Evolutionary conservation across 305 asterid species (phyloP).

Genomic region (Plantago lanceolata): DNA sequence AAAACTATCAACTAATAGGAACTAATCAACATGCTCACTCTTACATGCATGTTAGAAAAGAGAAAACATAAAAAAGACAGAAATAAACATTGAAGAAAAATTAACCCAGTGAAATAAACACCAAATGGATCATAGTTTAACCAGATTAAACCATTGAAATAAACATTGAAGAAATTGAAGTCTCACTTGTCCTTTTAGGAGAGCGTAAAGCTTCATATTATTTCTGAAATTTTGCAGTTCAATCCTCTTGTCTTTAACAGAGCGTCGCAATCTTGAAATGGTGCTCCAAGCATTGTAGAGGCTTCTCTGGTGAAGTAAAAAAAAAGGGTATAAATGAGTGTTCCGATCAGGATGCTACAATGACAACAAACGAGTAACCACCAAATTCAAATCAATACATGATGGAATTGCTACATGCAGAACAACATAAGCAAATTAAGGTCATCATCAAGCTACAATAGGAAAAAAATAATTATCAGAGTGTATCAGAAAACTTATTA

Average conservation of each 20-base stretch:
- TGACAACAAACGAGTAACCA: conserved; percentile 10
- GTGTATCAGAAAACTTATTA: too few species aligned
- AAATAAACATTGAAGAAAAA: neutral
- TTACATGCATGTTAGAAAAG: neutral
- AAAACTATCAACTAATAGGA: neutral
- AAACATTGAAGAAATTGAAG: neutral
- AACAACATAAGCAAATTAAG: too few species aligned
- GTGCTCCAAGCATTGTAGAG: conserved; percentile 70
- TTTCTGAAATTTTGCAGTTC: conserved; percentile 49
- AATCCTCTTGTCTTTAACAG: conserved; percentile 54
- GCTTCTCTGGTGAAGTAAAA: conserved; percentile 50
- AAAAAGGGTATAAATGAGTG: conserved; percentile 20
- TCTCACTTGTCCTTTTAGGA: conserved; percentile 52
- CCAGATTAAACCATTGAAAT: neutral
- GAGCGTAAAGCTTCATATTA: conserved; percentile 45
- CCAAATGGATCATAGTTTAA: neutral
- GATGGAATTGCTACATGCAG: too few species aligned
- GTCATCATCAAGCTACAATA: too few species aligned
- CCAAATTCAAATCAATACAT: too few species aligned
- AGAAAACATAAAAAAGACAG: neutral
- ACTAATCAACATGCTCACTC: neutral
- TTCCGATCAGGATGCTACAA: conserved; percentile 5
- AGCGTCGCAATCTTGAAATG: conserved; percentile 54
- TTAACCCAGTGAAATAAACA: too few species aligned
- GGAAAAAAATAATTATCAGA: too few species aligned